Evolutionary conservation across 1,284 basidiomycete species (phyloP).

Genomic region (Inonotus obliquus): DNA sequence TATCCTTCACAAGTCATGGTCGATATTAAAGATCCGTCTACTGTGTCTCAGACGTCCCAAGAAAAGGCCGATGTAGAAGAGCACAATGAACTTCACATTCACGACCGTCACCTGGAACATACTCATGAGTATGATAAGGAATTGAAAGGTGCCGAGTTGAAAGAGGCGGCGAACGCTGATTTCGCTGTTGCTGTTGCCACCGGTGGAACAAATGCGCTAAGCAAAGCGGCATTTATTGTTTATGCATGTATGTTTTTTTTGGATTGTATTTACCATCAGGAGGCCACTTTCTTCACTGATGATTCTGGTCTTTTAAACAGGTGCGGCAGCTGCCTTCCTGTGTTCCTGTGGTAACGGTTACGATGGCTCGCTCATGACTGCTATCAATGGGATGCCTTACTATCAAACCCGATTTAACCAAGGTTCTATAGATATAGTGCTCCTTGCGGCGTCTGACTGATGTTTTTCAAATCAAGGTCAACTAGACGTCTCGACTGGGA

Average conservation of each 20-base stretch:
- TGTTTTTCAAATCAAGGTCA: conserved; percentile 8
- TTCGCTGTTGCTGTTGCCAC: conserved; percentile 15
- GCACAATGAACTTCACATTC: not conserved
- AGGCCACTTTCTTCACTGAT: not conserved
- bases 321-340: conserved; percentile 17
- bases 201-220: conserved; percentile 18
- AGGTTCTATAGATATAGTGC: not conserved
- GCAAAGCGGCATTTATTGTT: conserved; percentile 19
- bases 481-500: conserved; percentile 21
- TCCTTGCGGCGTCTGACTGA: not conserved
- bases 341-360: conserved; percentile 18
- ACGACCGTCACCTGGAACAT: not conserved
- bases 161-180: conserved; percentile 8
- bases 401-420: not conserved
- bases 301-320: not conserved
- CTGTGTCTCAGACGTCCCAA: not conserved
- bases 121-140: not conserved
- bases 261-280: not conserved
- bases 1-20: not conserved
- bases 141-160: conserved; percentile 4
- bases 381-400: conserved; percentile 20
- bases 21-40: not conserved
- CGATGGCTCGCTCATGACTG: conserved; percentile 20
- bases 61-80: conserved; percentile 6
- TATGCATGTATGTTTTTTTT: conserved; percentile 18